A percentile compares a stretch with the other conserved stretches of the same genome.
These are phyloP conservation scores for Suhomyces maxii DNA, from an alignment of 1,139 yeast species.

Conservation along the genomic window DNA sequence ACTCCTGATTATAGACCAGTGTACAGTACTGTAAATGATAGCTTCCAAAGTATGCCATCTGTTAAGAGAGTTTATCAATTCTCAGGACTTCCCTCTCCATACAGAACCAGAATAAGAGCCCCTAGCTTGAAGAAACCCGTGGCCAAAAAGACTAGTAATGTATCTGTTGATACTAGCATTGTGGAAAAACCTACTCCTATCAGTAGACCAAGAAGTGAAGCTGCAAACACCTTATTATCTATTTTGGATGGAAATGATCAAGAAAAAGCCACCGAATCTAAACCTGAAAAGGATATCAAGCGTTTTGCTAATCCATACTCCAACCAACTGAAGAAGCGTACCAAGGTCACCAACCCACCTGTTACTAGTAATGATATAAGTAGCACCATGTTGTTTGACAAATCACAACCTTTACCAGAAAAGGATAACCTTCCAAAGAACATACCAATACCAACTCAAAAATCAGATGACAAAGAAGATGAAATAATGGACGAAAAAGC, in stretches of 20 bases:
- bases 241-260: constrained; percentile 49
- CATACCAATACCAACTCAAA: not conserved
- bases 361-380: constrained; percentile 40
- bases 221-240: constrained; percentile 67
- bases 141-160: not conserved
- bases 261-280: not conserved
- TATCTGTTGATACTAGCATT: not conserved
- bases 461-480: not conserved
- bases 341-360: constrained; percentile 7
- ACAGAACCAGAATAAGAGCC: constrained; percentile 50
- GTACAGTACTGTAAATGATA: constrained; percentile 33
- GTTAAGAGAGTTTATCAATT: constrained; percentile 59
- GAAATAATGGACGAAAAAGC: not conserved
- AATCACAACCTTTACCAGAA: constrained; percentile 28
- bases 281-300: constrained; percentile 17
- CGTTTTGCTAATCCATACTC: constrained; percentile 58
- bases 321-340: constrained; percentile 22
- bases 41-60: constrained; percentile 34
- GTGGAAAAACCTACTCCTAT: not conserved
- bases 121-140: constrained; percentile 17
- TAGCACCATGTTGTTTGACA: constrained; percentile 37
- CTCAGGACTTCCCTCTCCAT: constrained; percentile 66
- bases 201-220: constrained; percentile 48
- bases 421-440: not conserved
- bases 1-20: constrained; percentile 45